A percentile compares a stretch with the other conserved stretches of the same genome.
These are phyloP conservation scores for Corymbia citriodora DNA, from an alignment of 441 rosid genomes.

Conservation along the genomic window DNA sequence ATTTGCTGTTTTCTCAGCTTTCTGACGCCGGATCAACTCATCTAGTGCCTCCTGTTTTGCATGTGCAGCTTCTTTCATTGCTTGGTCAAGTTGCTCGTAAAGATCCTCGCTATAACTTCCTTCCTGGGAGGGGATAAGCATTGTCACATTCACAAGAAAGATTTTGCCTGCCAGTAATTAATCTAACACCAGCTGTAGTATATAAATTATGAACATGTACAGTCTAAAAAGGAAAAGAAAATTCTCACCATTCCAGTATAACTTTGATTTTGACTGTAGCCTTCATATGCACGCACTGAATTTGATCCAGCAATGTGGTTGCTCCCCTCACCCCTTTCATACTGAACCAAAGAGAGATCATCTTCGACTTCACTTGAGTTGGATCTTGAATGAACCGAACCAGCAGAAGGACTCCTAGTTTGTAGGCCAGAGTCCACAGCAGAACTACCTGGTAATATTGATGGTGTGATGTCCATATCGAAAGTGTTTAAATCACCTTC, in stretches of 20 bases:
- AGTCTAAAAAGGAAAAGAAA: not conserved
- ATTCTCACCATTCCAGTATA: not conserved
- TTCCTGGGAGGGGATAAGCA: not conserved
- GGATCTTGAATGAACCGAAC: slow-evolving; percentile 1
- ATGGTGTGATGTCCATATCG: slow-evolving; percentile 1
- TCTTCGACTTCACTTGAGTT: slow-evolving; percentile 11
- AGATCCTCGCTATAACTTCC: not conserved
- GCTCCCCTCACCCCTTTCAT: slow-evolving; percentile 7
- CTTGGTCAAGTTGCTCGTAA: slow-evolving; percentile 6
- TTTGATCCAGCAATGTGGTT: not conserved
- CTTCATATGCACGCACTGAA: not conserved
- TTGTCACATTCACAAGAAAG: not conserved
- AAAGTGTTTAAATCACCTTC: slow-evolving; percentile 1
- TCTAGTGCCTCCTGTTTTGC: slow-evolving; percentile 11
- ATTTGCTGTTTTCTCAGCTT: slow-evolving; percentile 7
- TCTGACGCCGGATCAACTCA: slow-evolving; percentile 9
- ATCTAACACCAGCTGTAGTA: not conserved
- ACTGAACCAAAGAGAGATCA: slow-evolving; percentile 1
- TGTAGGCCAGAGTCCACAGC: not conserved
- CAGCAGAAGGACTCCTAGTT: not conserved
- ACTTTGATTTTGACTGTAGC: not conserved
- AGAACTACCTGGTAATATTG: not conserved
- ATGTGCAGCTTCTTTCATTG: slow-evolving; percentile 1
- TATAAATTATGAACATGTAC: not conserved
- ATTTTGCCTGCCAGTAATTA: not conserved